Evolutionary conservation across 345 rosid species (phyloP).

Genomic region (Excoecaria agallocha): DNA sequence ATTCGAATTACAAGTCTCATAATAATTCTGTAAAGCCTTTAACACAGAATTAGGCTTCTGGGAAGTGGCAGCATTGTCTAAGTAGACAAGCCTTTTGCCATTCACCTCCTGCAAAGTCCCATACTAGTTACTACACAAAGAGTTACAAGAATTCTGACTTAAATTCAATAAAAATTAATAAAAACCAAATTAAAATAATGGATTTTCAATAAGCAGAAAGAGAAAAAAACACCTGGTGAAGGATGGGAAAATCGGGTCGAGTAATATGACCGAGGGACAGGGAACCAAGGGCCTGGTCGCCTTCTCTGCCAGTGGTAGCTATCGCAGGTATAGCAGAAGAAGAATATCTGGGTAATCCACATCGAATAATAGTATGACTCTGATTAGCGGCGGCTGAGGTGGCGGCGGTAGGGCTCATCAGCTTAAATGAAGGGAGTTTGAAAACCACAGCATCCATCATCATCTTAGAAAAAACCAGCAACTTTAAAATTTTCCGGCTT

Average conservation of each 20-base stretch:
- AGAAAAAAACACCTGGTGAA: slow-evolving; percentile 59
- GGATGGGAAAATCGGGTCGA: slow-evolving; percentile 81
- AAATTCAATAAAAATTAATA: neutral
- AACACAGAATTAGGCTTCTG: slow-evolving; percentile 78
- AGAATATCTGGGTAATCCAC: neutral
- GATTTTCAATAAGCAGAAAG: neutral
- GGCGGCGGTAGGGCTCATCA: slow-evolving; percentile 35
- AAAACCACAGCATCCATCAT: slow-evolving; percentile 56
- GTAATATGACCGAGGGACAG: slow-evolving; percentile 72
- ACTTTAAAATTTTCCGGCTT: neutral
- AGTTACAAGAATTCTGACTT: neutral
- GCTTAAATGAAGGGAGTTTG: slow-evolving; percentile 50
- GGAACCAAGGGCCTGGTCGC: slow-evolving; percentile 34
- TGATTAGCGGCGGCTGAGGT: slow-evolving; percentile 12
- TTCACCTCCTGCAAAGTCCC: slow-evolving; percentile 60
- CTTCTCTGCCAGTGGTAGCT: slow-evolving; percentile 28
- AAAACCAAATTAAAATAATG: neutral
- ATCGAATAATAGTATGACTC: slow-evolving; percentile 20
- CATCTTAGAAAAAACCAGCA: neutral
- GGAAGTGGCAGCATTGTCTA: slow-evolving; percentile 96
- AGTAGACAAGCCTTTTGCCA: slow-evolving; percentile 79
- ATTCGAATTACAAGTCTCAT: slow-evolving; percentile 73
- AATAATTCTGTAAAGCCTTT: slow-evolving; percentile 70
- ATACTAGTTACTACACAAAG: neutral
- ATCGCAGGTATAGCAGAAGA: slow-evolving; percentile 32